Percentiles rank a stretch among this genome's conserved stretches.
Conservation (phyloP, 495 filamentous ascomycete genomes). For the Penicillium macrosclerotiorum region DNA sequence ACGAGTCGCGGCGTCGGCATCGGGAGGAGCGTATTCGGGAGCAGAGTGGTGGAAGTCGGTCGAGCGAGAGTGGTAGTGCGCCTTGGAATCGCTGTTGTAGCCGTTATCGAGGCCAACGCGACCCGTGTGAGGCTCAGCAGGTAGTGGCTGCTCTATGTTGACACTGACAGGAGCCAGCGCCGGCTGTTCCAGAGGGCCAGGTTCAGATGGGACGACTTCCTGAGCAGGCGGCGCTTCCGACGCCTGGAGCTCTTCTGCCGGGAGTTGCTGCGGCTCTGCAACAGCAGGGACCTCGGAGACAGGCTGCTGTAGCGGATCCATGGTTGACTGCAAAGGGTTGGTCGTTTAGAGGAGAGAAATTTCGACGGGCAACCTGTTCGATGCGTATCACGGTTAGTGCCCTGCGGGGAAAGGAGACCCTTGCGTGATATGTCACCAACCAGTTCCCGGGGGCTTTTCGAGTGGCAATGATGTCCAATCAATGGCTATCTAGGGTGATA, state of each 20-base stretch:
- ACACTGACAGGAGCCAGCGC: conserved; percentile 20
- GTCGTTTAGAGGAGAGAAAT: neutral
- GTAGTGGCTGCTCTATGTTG: conserved; percentile 29
- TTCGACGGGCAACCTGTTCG: conserved; percentile 11
- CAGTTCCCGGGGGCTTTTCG: too few relatives aligned
- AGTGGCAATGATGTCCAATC: neutral
- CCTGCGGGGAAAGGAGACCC: conserved; percentile 25
- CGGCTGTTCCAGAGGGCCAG: conserved; percentile 17
- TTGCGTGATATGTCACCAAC: conserved; percentile 13
- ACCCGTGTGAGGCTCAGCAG: conserved; percentile 32
- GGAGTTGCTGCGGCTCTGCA: conserved; percentile 28
- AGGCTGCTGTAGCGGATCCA: conserved; percentile 33
- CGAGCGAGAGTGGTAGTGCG: conserved; percentile 44
- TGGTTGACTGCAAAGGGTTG: conserved; percentile 4
- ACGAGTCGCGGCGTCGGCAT: conserved; percentile 35
- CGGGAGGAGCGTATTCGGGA: conserved; percentile 40
- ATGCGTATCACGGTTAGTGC: conserved; percentile 6
- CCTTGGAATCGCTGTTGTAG: conserved; percentile 45
- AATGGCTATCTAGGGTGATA: neutral
- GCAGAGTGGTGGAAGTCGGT: conserved; percentile 43
- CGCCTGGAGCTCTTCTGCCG: conserved; percentile 24
- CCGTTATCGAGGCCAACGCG: conserved; percentile 31
- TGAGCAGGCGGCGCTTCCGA: conserved; percentile 10
- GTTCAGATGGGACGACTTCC: conserved; percentile 15
- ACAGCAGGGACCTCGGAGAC: conserved; percentile 20